Evolutionary conservation across 768 basidiomycete species (phyloP).

Genomic region (Calvatia gigantea): DNA sequence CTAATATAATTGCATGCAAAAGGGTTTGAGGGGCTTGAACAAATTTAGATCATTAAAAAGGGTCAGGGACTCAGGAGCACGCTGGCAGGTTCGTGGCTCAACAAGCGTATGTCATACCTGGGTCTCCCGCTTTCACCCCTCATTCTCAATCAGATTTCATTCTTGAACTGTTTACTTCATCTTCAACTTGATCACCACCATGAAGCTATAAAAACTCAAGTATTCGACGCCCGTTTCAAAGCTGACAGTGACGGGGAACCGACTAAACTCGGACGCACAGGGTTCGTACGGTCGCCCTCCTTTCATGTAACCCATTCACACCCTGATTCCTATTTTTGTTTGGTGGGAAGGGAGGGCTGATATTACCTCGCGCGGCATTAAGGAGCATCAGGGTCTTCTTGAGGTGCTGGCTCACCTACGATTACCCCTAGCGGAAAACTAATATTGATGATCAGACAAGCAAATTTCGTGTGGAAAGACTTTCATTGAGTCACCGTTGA

Average conservation of each 20-base stretch:
- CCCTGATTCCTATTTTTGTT: constrained; percentile 38
- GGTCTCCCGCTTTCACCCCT: not conserved
- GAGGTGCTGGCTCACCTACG: constrained; percentile 97
- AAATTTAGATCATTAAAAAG: constrained; percentile 99
- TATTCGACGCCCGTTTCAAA: constrained; percentile 94
- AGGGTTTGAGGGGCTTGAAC: constrained; percentile 95
- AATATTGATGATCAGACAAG: constrained; percentile 95
- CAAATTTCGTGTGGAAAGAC: constrained; percentile 95
- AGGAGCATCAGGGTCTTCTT: constrained; percentile 98
- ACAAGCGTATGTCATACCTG: constrained; percentile 65
- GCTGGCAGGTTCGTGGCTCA: constrained; percentile 95
- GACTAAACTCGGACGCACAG: constrained; percentile 96
- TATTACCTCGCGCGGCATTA: constrained; percentile 90
- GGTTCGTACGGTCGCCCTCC: constrained; percentile 52
- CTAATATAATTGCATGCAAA: constrained; percentile 22
- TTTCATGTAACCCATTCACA: not conserved
- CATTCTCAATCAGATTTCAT: constrained; percentile 71
- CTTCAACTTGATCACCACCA: constrained; percentile 92
- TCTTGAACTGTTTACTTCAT: too few relatives aligned
- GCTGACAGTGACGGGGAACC: constrained; percentile 96
- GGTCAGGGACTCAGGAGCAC: constrained; percentile 99
- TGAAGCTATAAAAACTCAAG: constrained; percentile 95
- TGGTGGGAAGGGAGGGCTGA: constrained; percentile 99
- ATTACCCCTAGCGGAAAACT: constrained; percentile 98
- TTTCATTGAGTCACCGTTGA: constrained; percentile 94